phyloP scores from a whole-genome alignment of 176 grass and related monocot genomes.

The Ampelocalamus luodianensis region DNA sequence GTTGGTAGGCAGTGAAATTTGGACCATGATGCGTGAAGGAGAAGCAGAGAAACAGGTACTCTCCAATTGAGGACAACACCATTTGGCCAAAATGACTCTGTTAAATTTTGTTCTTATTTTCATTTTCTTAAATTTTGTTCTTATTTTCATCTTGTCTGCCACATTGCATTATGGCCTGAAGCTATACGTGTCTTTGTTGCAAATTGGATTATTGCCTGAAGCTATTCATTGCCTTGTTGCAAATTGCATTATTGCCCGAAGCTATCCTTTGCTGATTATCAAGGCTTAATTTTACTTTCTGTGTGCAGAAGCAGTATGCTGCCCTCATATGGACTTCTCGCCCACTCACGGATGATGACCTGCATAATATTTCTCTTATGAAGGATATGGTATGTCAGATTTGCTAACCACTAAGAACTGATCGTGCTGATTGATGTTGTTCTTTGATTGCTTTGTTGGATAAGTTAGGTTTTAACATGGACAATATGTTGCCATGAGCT shows the following conservation, averaged over 20 bases:
- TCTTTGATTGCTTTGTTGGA: conserved; percentile 4
- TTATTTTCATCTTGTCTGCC: conserved; percentile 5
- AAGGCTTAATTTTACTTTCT: conserved; percentile 29
- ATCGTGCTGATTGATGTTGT: conserved; percentile 15
- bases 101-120: conserved; percentile 19
- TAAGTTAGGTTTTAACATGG: not conserved
- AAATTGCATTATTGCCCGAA: conserved; percentile 1
- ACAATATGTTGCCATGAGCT: not conserved
- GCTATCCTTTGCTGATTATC: not conserved
- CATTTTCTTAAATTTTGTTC: no score
- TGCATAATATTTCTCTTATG: conserved; percentile 56
- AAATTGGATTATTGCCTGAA: conserved; percentile 3
- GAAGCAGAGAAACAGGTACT: conserved; percentile 92
- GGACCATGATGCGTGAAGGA: conserved; percentile 97
- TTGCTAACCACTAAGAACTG: not conserved
- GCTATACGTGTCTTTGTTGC: no score
- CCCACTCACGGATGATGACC: conserved; percentile 63
- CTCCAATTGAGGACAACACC: not conserved
- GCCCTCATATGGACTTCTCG: conserved; percentile 91
- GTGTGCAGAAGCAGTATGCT: conserved; percentile 81
- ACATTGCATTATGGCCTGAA: not conserved
- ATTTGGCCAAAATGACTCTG: conserved; percentile 9
- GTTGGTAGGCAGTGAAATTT: conserved; percentile 72
- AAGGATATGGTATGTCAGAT: conserved; percentile 62
- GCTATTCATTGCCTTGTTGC: conserved; percentile 1